Percentiles rank a stretch among this genome's conserved stretches.
Evolutionary conservation across 2,329 filamentous ascomycete genomes (phyloP).

Genomic region (Penicillium oxalicum): DNA sequence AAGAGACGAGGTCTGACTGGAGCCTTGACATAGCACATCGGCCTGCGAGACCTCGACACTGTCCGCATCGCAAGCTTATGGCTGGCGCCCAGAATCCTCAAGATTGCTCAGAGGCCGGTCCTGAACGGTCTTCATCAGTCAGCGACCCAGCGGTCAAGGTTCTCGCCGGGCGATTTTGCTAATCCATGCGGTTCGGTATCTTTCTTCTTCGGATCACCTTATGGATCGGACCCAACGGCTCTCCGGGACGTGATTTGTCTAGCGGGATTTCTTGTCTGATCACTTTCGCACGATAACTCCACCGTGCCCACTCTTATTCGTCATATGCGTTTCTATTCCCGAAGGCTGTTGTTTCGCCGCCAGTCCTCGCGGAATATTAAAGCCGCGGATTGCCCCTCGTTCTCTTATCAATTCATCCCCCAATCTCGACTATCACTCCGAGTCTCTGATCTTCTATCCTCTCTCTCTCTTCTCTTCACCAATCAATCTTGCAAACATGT

Average conservation of each 20-base stretch:
- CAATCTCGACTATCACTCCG: no score
- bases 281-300: not conserved
- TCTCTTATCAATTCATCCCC: conserved; percentile 1
- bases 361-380: conserved; percentile 16
- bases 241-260: not conserved
- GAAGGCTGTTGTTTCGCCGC: conserved; percentile 18
- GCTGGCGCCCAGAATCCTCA: no score
- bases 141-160: conserved; percentile 20
- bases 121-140: not conserved
- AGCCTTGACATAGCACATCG: no score
- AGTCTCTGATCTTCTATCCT: not conserved
- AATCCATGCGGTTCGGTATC: conserved; percentile 35
- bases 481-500: conserved; percentile 41
- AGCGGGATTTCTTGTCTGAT: conserved; percentile 1
- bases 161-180: conserved; percentile 33
- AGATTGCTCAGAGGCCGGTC: not conserved
- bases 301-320: conserved; percentile 15
- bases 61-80: no score
- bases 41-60: no score
- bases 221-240: conserved; percentile 14
- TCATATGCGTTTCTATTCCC: conserved; percentile 15
- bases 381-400: conserved; percentile 8
- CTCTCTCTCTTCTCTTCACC: conserved; percentile 1
- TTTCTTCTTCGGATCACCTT: conserved; percentile 32
- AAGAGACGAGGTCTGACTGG: no score